A percentile compares a stretch with the other conserved stretches of the same genome.
phyloP scores from a whole-genome alignment of 2,329 filamentous ascomycete species.

The Ophiosphaerella korrae region DNA sequence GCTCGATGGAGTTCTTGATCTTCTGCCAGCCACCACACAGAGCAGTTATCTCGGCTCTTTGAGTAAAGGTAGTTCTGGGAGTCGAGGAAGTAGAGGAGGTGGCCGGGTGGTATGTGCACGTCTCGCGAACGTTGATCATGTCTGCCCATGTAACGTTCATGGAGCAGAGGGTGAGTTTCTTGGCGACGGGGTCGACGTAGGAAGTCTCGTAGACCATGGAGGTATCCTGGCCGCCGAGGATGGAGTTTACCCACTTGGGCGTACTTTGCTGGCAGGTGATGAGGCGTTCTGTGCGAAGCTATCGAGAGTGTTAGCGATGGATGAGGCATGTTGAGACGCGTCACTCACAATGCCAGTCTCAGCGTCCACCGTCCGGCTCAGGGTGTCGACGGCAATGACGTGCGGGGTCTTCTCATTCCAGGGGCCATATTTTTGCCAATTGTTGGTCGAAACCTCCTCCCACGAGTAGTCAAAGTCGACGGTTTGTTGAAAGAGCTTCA shows the following conservation, averaged over 20 bases:
- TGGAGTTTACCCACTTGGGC: constrained; percentile 77
- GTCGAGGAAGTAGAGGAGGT: constrained; percentile 48
- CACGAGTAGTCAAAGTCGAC: constrained; percentile 97
- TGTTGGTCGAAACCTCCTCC: constrained; percentile 96
- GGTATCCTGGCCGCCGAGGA: constrained; percentile 80
- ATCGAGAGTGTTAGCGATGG: constrained; percentile 1
- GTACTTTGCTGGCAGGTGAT: constrained; percentile 69
- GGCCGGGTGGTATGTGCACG: constrained; percentile 78
- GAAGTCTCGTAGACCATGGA: constrained; percentile 94
- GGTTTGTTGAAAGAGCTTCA: constrained; percentile 94
- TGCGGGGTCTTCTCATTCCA: constrained; percentile 99
- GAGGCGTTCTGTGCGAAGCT: constrained; percentile 73
- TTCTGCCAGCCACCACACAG: constrained; percentile 96
- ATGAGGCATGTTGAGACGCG: constrained; percentile 9
- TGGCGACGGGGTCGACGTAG: constrained; percentile 82
- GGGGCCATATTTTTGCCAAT: constrained; percentile 98
- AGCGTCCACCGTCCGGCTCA: constrained; percentile 72
- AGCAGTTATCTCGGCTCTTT: constrained; percentile 91
- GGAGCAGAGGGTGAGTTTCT: constrained; percentile 95
- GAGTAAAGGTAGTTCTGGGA: constrained; percentile 77
- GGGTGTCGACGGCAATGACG: constrained; percentile 92
- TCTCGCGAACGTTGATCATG: constrained; percentile 89
- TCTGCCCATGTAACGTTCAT: constrained; percentile 94
- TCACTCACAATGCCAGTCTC: constrained; percentile 68
- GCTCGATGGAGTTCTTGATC: constrained; percentile 95